Percentiles rank a stretch among this genome's conserved stretches.
phyloP scores from a whole-genome alignment of 768 basidiomycete species.

The Calocybe cyanea region DNA sequence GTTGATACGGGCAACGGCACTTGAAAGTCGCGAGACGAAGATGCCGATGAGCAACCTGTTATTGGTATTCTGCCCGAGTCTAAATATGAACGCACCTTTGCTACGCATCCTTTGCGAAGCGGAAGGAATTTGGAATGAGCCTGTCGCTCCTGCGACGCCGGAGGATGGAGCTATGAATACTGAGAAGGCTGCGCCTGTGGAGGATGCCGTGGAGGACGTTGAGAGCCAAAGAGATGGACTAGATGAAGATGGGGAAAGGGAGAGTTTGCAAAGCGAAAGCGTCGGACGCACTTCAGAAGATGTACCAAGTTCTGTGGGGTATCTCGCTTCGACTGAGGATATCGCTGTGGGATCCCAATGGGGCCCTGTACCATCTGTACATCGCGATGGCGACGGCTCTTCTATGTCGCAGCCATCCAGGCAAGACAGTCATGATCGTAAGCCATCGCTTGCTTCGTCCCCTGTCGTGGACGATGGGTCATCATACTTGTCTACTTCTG shows the following conservation, averaged over 20 bases:
- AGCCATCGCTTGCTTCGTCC: slow-evolving; percentile 12
- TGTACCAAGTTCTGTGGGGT: slow-evolving; percentile 27
- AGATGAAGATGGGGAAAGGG: slow-evolving; percentile 19
- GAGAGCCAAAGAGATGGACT: slow-evolving; percentile 25
- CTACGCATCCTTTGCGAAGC: slow-evolving; percentile 72
- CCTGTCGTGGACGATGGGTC: slow-evolving; percentile 20
- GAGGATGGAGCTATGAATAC: slow-evolving; percentile 25
- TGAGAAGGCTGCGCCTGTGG: slow-evolving; percentile 15
- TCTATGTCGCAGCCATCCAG: slow-evolving; percentile 7
- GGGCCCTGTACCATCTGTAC: no score
- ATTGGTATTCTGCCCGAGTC: slow-evolving; percentile 82
- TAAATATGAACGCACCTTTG: slow-evolving; percentile 74
- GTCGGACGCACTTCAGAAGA: slow-evolving; percentile 25
- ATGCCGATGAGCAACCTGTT: slow-evolving; percentile 92
- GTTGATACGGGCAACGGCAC: slow-evolving; percentile 73
- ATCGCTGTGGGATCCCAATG: slow-evolving; percentile 3
- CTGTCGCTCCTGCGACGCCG: slow-evolving; percentile 28
- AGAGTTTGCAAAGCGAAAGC: slow-evolving; percentile 22
- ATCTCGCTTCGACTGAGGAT: slow-evolving; percentile 34
- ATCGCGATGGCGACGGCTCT: slow-evolving; percentile 6
- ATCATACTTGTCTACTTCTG: slow-evolving; percentile 28
- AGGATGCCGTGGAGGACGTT: slow-evolving; percentile 21
- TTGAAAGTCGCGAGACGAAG: slow-evolving; percentile 68
- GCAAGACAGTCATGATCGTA: slow-evolving; percentile 6
- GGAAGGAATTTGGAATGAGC: slow-evolving; percentile 56